Evolutionary conservation across 306 rosid genomes (phyloP).

Genomic region (Trichosanthes cucumerina): DNA sequence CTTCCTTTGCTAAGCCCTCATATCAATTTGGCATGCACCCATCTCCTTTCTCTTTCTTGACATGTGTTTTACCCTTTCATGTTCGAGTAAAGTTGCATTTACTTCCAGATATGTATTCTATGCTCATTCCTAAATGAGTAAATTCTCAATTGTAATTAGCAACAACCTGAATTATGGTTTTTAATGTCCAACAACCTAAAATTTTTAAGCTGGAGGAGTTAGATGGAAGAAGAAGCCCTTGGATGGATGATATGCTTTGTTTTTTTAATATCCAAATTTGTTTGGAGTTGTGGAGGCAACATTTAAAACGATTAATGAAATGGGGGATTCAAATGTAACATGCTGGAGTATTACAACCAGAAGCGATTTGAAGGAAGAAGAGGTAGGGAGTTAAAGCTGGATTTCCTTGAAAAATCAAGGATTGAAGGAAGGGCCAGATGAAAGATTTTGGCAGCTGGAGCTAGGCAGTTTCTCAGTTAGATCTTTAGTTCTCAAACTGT

Average conservation of each 20-base stretch:
- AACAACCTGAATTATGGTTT: background rate
- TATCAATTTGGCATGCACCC: background rate
- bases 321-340: background rate
- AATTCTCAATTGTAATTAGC: background rate
- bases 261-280: background rate
- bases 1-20: background rate
- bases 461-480: background rate
- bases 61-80: background rate
- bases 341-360: background rate
- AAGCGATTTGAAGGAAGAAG: background rate
- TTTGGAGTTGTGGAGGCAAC: background rate
- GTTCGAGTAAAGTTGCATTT: background rate
- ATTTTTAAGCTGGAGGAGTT: background rate
- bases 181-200: background rate
- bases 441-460: background rate
- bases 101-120: background rate
- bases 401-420: background rate
- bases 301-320: background rate
- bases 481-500: background rate
- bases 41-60: background rate
- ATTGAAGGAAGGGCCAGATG: background rate
- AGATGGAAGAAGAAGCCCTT: background rate
- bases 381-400: background rate
- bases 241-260: background rate
- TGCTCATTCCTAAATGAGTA: background rate